Base-by-base conservation (phyloP, 352 stramenopile species). In the Phytophthora hibernalis region DNA sequence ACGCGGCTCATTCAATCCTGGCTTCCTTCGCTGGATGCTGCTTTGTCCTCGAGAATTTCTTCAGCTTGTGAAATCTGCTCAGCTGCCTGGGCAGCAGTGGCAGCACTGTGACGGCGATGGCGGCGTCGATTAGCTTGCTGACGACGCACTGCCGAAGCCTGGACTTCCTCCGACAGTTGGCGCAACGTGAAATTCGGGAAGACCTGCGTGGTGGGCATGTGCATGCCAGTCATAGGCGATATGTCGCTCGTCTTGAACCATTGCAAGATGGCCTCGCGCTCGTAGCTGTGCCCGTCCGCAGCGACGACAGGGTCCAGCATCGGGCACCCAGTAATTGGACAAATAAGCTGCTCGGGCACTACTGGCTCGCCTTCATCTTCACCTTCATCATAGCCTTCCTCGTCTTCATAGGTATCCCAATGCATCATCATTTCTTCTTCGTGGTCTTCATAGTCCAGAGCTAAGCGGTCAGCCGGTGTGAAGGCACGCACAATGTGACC, bases 241-340 rank as follows among this genome's bases (percentile, higher is more conserved):
- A 85, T 93, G 56, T 87, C 71, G 47, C 89, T 85, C 20, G 77
- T 97, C 37, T 85, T 82, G 31, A 99, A 89, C 97, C 97, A 99
- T 28, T 91, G 79, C 68, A 85, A 54, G 64, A 99, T 99, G 7
- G 96, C 97, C 45, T 85, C 80, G 20, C 96, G 84, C 54, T 99
- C 97, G 77, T 99, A 99, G 21, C 96, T 98, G 68, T 99, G 95
- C n/a, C 97, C 97, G 72, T 99, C 97, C 7, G 91, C 91, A 42
- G 96, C 95, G 9, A 99, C 93, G 20, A 99, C 97, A 5, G 97
- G 97, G 68, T 99, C 96, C 16, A 90, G 54, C 95, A 99, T 98
- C n/a, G 96, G 85, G 49, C 93, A 89, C 21, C 94, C 86, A 9
- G 95, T 98, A 57, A 99, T 99, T 7, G 97, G 96, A 76, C 97